phyloP scores from a whole-genome alignment of 805 yeast genomes.

The Candida cerambycidarum region DNA sequence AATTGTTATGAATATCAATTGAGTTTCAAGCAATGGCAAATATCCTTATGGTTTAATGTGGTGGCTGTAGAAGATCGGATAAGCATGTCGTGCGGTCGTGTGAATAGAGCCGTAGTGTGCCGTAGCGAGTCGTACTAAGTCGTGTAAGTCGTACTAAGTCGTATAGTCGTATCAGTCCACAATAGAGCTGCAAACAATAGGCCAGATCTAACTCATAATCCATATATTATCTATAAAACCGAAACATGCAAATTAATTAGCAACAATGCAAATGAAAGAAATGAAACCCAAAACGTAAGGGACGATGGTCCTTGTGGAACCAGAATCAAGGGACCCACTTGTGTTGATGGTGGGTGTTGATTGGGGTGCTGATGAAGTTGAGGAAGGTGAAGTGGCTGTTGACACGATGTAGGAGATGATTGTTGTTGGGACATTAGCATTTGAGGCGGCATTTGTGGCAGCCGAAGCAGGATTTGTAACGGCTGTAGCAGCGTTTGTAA shows the following conservation, averaged over 20 bases:
- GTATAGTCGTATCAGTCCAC: too few relatives aligned
- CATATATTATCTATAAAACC: neutral
- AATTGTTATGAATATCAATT: neutral
- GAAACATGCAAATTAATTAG: neutral
- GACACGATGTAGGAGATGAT: neutral
- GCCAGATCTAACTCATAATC: too few relatives aligned
- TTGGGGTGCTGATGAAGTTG: neutral
- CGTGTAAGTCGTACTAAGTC: too few relatives aligned
- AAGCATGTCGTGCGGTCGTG: too few relatives aligned
- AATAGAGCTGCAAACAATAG: too few relatives aligned
- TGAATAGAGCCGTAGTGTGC: too few relatives aligned
- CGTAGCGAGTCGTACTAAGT: too few relatives aligned
- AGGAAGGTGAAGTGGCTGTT: neutral
- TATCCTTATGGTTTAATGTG: neutral
- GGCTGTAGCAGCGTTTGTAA: too few relatives aligned
- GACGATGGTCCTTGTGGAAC: conserved; percentile 1
- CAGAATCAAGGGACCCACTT: conserved; percentile 11
- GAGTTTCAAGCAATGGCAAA: neutral
- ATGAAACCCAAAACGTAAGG: conserved; percentile 7
- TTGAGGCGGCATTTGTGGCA: neutral
- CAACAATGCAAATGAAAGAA: conserved; percentile 1
- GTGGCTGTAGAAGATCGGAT: too few relatives aligned
- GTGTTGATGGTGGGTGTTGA: conserved; percentile 2
- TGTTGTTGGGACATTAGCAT: neutral
- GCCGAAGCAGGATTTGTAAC: neutral